These are phyloP conservation scores for Gaertneriomyces semiglobifer DNA, from an alignment of 192 early-diverging fungal species.

Conservation along the genomic window DNA sequence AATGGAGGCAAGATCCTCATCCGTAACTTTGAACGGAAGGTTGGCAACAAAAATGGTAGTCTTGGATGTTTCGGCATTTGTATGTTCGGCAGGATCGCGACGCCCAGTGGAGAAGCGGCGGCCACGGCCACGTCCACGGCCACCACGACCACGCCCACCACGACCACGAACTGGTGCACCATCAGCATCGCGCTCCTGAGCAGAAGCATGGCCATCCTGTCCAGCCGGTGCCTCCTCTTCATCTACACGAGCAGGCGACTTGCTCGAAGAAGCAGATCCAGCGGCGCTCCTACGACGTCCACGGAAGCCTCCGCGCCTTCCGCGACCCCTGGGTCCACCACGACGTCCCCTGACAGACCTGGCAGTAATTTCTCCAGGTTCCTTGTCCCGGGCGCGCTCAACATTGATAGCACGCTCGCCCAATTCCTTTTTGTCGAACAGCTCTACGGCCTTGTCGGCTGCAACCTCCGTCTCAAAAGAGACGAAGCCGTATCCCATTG, in stretches of 20 bases:
- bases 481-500: conserved; percentile 94
- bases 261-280: background rate
- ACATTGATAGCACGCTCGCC: conserved; percentile 82
- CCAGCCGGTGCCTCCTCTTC: conserved; percentile 22
- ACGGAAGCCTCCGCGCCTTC: conserved; percentile 22
- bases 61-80: conserved; percentile 31
- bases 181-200: conserved; percentile 29
- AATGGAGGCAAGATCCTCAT: conserved; percentile 38
- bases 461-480: conserved; percentile 68
- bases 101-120: conserved; percentile 23
- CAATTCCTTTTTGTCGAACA: conserved; percentile 60
- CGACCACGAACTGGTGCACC: conserved; percentile 30
- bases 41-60: conserved; percentile 61
- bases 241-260: conserved; percentile 25
- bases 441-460: conserved; percentile 66
- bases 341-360: conserved; percentile 29
- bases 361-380: conserved; percentile 3
- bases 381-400: conserved; percentile 74
- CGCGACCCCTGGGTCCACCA: conserved; percentile 5
- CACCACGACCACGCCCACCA: conserved; percentile 28
- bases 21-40: conserved; percentile 53
- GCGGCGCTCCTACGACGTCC: conserved; percentile 1
- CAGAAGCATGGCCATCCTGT: conserved; percentile 25
- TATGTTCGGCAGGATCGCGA: conserved; percentile 20
- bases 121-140: conserved; percentile 39